Evolutionary conservation across 768 basidiomycete genomes (phyloP).

Genomic region (Ramaria sp.): DNA sequence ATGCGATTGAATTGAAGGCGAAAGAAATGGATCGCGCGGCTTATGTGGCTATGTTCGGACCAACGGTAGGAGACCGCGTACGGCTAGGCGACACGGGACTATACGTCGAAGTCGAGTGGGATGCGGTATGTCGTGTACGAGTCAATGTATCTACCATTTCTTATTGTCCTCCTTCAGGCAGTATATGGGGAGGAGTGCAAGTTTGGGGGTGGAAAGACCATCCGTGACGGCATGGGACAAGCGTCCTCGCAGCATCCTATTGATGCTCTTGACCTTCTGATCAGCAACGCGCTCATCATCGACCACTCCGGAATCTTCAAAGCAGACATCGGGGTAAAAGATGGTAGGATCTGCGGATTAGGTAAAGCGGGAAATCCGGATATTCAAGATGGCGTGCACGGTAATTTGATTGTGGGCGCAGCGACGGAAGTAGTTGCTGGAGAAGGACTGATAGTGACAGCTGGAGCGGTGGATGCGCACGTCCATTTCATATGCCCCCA

Average conservation of each 20-base stretch:
- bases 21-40: slow-evolving; percentile 54
- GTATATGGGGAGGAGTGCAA: slow-evolving; percentile 95
- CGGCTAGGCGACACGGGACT: slow-evolving; percentile 81
- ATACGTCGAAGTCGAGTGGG: slow-evolving; percentile 88
- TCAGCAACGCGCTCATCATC: slow-evolving; percentile 89
- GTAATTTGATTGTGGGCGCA: slow-evolving; percentile 70
- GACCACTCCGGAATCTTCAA: slow-evolving; percentile 94
- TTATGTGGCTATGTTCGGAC: slow-evolving; percentile 93
- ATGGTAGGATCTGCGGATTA: slow-evolving; percentile 72
- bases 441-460: slow-evolving; percentile 88
- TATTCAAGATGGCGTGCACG: slow-evolving; percentile 72
- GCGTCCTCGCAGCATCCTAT: slow-evolving; percentile 54
- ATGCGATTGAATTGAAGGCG: slow-evolving; percentile 31
- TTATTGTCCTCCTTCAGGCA: slow-evolving; percentile 35
- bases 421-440: slow-evolving; percentile 95
- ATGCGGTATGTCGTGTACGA: slow-evolving; percentile 39
- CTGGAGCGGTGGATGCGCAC: slow-evolving; percentile 88
- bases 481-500: slow-evolving; percentile 95
- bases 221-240: slow-evolving; percentile 97
- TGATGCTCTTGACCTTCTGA: slow-evolving; percentile 79
- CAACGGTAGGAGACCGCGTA: slow-evolving; percentile 83
- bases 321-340: slow-evolving; percentile 92
- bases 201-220: slow-evolving; percentile 91
- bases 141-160: background rate
- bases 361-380: slow-evolving; percentile 99